Percentiles rank a stretch among this genome's conserved stretches.
These are phyloP conservation scores for Puccinia polysora DNA, from an alignment of 1,284 basidiomycete species.

Conservation along the genomic window DNA sequence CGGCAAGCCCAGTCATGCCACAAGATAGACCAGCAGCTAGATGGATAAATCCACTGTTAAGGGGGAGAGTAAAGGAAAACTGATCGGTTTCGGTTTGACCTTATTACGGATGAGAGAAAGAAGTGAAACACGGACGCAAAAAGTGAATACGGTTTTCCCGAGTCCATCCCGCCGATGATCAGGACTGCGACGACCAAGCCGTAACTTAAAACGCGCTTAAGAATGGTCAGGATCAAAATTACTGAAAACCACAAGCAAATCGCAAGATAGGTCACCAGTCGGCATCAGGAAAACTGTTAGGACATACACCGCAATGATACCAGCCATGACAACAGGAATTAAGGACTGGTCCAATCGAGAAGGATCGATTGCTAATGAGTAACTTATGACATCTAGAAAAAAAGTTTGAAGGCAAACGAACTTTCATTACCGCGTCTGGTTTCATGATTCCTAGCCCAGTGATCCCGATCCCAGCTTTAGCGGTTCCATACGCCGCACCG, in stretches of 20 bases:
- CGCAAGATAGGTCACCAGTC: not conserved
- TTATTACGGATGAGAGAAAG: not conserved
- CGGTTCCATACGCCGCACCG: constrained; percentile 93
- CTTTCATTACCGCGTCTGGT: constrained; percentile 98
- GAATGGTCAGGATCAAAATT: not conserved
- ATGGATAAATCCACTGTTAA: constrained; percentile 52
- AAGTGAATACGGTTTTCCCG: constrained; percentile 44
- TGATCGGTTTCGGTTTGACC: constrained; percentile 50
- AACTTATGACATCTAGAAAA: not conserved
- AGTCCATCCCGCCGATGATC: constrained; percentile 40
- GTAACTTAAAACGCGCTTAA: constrained; percentile 49
- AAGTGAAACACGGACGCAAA: constrained; percentile 39
- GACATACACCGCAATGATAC: constrained; percentile 71
- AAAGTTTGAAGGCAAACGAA: constrained; percentile 49
- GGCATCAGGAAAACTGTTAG: not conserved
- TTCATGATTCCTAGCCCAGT: constrained; percentile 90
- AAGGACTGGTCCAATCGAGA: constrained; percentile 70
- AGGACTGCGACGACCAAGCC: constrained; percentile 52
- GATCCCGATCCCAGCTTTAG: constrained; percentile 96
- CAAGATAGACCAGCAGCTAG: constrained; percentile 54
- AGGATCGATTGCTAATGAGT: constrained; percentile 5
- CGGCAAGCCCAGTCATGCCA: constrained; percentile 53
- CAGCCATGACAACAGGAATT: constrained; percentile 98
- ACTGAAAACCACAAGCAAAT: not conserved
- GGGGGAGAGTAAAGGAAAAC: constrained; percentile 46